These are phyloP conservation scores for Hypsizygus marmoreus DNA, from an alignment of 768 basidiomycete species.

Conservation along the genomic window DNA sequence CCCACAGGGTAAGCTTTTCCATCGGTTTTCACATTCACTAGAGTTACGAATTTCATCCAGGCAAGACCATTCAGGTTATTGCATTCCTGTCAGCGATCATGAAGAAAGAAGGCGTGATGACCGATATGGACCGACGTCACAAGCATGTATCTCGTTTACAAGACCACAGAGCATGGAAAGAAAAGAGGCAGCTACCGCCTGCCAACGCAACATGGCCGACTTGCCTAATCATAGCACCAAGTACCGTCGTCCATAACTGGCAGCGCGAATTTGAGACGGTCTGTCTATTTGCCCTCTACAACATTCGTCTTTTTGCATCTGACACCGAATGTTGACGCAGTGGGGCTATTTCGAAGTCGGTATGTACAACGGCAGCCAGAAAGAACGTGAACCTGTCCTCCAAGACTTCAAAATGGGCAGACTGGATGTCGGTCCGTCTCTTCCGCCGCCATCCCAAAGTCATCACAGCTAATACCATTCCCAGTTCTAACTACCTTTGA, in stretches of 20 bases:
- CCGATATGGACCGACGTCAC: constrained; percentile 68
- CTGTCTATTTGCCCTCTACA: constrained; percentile 14
- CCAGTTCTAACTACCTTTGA: constrained; percentile 85
- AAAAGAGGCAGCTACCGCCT: constrained; percentile 54
- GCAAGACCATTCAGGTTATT: constrained; percentile 95
- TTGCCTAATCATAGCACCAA: constrained; percentile 84
- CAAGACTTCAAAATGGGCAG: constrained; percentile 79
- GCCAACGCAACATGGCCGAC: constrained; percentile 84
- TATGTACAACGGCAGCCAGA: constrained; percentile 56
- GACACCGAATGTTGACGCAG: constrained; percentile 35
- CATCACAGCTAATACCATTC: constrained; percentile 7
- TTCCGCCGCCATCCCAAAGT: not conserved
- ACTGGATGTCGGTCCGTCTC: constrained; percentile 74
- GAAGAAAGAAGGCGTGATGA: constrained; percentile 68
- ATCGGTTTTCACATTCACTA: not conserved
- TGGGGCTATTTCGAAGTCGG: constrained; percentile 96
- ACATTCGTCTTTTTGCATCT: not conserved
- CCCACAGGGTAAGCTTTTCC: constrained; percentile 27
- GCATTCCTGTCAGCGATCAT: constrained; percentile 90
- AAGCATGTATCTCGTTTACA: constrained; percentile 68
- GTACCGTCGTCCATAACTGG: constrained; percentile 87
- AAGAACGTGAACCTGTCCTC: constrained; percentile 58
- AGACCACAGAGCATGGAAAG: constrained; percentile 56
- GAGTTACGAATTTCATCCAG: constrained; percentile 34
- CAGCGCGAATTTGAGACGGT: constrained; percentile 84